Percentiles rank a stretch among this genome's conserved stretches.
Conservation (phyloP, 495 filamentous ascomycete species). For the Penicillium psychrofluorescens region DNA sequence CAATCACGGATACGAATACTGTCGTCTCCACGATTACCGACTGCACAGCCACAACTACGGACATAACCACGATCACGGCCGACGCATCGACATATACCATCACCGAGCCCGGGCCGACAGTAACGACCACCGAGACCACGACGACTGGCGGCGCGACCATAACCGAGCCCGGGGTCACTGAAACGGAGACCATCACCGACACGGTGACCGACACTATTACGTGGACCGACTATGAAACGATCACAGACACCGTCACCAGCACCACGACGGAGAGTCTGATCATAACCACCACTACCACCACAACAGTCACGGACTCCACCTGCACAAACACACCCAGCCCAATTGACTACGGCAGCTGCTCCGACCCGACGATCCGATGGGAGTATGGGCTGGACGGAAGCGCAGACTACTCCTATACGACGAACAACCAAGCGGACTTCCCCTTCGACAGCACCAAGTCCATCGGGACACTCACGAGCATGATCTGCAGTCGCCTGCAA, state of each 20-base stretch:
- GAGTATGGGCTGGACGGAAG: constrained; percentile 44
- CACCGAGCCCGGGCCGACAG: too few species aligned
- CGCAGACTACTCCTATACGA: constrained; percentile 43
- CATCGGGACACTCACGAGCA: constrained; percentile 45
- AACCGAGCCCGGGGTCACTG: too few species aligned
- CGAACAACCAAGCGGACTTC: constrained; percentile 45
- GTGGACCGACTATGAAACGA: not conserved
- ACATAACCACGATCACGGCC: too few species aligned
- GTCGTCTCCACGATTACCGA: too few species aligned
- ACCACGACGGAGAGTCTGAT: not conserved
- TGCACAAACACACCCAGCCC: constrained; percentile 16
- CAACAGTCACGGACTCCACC: constrained; percentile 1
- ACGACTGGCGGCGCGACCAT: too few species aligned
- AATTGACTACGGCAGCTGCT: constrained; percentile 39
- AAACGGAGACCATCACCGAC: constrained; percentile 5
- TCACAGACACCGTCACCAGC: constrained; percentile 4
- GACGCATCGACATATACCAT: too few species aligned
- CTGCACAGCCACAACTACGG: too few species aligned
- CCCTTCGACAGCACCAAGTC: constrained; percentile 51
- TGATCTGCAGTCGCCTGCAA: constrained; percentile 48
- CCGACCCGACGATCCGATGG: constrained; percentile 48
- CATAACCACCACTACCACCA: constrained; percentile 3
- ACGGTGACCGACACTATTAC: not conserved
- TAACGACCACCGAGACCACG: too few species aligned
- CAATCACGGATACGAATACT: too few species aligned